phyloP scores from a whole-genome alignment of 2,329 filamentous ascomycete species.

The Ophiostoma pallidulum region DNA sequence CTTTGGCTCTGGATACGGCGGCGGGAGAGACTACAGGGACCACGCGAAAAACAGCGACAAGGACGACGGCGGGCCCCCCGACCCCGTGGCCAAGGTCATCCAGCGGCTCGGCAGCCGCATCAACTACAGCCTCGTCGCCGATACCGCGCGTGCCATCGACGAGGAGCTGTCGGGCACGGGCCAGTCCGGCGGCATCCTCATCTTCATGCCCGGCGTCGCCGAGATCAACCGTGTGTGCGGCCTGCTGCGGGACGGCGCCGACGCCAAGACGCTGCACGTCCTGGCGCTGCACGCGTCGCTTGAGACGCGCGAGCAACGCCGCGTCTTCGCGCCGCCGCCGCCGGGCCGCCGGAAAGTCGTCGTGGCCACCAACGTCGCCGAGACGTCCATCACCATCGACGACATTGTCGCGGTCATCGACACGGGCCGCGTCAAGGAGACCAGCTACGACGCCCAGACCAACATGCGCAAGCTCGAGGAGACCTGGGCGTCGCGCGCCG shows the following conservation, averaged over 20 bases:
- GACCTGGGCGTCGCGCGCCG: slow-evolving; percentile 87
- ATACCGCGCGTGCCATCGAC: slow-evolving; percentile 76
- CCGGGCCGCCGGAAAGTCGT: slow-evolving; percentile 81
- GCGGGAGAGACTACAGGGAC: background rate
- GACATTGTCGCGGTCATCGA: slow-evolving; percentile 96
- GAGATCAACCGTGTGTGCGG: slow-evolving; percentile 80
- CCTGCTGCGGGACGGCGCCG: slow-evolving; percentile 48
- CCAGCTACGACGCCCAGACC: slow-evolving; percentile 80
- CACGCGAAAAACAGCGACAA: background rate
- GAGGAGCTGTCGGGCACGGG: slow-evolving; percentile 54
- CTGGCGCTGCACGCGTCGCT: slow-evolving; percentile 88
- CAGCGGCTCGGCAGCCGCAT: slow-evolving; percentile 70
- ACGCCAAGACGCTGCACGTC: slow-evolving; percentile 47
- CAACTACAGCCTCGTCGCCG: slow-evolving; percentile 79
- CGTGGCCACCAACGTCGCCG: slow-evolving; percentile 91
- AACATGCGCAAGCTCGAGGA: slow-evolving; percentile 94
- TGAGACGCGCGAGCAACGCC: slow-evolving; percentile 76
- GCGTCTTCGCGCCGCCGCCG: slow-evolving; percentile 71
- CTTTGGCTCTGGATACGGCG: background rate
- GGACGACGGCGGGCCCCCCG: slow-evolving; percentile 24
- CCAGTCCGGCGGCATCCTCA: slow-evolving; percentile 78
- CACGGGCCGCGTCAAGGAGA: slow-evolving; percentile 92
- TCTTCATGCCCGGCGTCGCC: slow-evolving; percentile 85
- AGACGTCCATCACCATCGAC: slow-evolving; percentile 97
- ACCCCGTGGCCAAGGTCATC: slow-evolving; percentile 59